phyloP scores from a whole-genome alignment of 805 yeast species.

The Barnettozyma siamensis region DNA sequence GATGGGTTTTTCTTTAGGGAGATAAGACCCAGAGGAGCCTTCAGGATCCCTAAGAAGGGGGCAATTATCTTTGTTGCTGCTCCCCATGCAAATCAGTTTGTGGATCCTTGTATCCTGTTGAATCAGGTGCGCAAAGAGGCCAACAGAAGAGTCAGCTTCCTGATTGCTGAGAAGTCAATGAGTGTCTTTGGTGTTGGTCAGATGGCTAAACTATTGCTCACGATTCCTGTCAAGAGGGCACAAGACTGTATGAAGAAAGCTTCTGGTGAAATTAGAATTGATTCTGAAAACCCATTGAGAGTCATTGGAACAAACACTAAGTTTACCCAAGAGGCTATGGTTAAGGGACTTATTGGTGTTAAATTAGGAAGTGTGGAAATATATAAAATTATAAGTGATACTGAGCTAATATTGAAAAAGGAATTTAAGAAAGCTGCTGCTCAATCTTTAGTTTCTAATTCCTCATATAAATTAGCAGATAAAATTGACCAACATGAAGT shows the following conservation, averaged over 20 bases:
- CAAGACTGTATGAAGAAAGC: constrained; percentile 75
- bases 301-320: constrained; percentile 62
- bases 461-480: constrained; percentile 65
- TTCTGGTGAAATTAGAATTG: constrained; percentile 58
- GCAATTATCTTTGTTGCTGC: constrained; percentile 93
- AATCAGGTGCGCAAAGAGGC: constrained; percentile 67
- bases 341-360: constrained; percentile 65
- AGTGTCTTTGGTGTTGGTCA: constrained; percentile 63
- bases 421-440: constrained; percentile 56
- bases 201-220: constrained; percentile 65
- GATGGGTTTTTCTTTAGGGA: constrained; percentile 83
- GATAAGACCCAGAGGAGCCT: constrained; percentile 84
- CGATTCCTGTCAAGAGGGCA: constrained; percentile 90
- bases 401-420: constrained; percentile 59
- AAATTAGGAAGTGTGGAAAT: constrained; percentile 75
- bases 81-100: constrained; percentile 93
- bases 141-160: constrained; percentile 66
- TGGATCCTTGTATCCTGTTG: constrained; percentile 77
- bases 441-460: constrained; percentile 42
- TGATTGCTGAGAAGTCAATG: constrained; percentile 81
- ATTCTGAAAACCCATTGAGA: constrained; percentile 45
- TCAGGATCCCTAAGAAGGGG: constrained; percentile 60
- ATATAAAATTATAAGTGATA: constrained; percentile 61
- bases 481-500: constrained; percentile 84
- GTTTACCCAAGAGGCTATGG: constrained; percentile 52